Conservation (phyloP, 305 asterid genomes). For the Petunia hybrid region DNA sequence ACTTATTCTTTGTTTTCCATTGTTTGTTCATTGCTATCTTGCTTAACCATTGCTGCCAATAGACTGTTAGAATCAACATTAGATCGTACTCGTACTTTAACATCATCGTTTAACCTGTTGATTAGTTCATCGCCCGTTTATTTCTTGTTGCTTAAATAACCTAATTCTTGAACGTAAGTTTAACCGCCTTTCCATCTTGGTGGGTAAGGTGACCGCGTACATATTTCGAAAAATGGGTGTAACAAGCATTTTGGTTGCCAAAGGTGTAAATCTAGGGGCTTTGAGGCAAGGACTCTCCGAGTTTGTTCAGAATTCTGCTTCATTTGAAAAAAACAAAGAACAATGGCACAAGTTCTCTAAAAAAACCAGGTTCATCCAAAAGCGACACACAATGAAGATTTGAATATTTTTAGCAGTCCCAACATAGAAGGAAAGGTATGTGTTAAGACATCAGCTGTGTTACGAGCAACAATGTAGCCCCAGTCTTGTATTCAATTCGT, state of each 20-base stretch:
- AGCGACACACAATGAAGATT: conserved; percentile 41
- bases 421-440: neutral
- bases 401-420: neutral
- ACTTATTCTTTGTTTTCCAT: no score
- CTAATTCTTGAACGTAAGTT: no score
- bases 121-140: no score
- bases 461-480: neutral
- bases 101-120: no score
- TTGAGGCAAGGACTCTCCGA: conserved; percentile 75
- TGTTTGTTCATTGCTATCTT: no score
- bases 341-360: conserved; percentile 44
- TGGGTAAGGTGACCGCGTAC: no score
- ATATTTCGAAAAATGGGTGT: conserved; percentile 66
- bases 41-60: no score
- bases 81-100: no score
- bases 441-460: neutral
- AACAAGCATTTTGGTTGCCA: conserved; percentile 73
- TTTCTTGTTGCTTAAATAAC: no score
- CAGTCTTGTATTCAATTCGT: neutral
- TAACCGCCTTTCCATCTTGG: no score
- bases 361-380: conserved; percentile 59
- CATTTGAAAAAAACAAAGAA: conserved; percentile 58
- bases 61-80: no score
- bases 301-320: conserved; percentile 55
- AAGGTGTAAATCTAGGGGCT: conserved; percentile 78